Evolutionary conservation across 768 basidiomycete species (phyloP).

Genomic region (Tricholoma furcatifolium): DNA sequence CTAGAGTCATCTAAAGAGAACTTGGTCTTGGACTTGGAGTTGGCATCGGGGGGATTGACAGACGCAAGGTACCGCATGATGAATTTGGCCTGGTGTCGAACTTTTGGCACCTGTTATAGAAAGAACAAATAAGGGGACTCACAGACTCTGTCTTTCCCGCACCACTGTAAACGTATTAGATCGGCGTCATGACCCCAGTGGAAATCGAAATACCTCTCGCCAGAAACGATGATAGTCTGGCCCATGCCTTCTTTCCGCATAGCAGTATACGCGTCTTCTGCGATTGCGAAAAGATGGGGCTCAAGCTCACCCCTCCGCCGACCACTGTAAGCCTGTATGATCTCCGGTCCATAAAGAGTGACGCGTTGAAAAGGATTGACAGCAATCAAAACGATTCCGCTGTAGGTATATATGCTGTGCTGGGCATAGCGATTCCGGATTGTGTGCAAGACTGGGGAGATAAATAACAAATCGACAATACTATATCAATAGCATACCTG

Average conservation of each 20-base stretch:
- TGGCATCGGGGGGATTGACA: constrained; percentile 79
- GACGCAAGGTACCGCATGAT: constrained; percentile 99
- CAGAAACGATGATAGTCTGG: constrained; percentile 98
- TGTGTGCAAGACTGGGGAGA: constrained; percentile 79
- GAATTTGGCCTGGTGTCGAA: constrained; percentile 75
- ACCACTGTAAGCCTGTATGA: constrained; percentile 96
- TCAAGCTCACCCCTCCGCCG: constrained; percentile 92
- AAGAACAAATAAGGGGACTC: constrained; percentile 10
- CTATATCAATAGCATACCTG: constrained; percentile 52
- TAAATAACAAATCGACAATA: constrained; percentile 1
- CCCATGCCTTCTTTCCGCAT: constrained; percentile 94
- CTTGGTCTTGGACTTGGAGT: constrained; percentile 64
- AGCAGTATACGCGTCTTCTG: constrained; percentile 97
- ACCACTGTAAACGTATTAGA: constrained; percentile 58
- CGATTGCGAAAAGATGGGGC: constrained; percentile 97
- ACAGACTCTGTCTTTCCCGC: constrained; percentile 99
- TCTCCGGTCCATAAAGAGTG: constrained; percentile 94
- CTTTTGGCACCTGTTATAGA: constrained; percentile 3
- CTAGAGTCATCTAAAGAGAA: constrained; percentile 80
- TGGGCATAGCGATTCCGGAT: constrained; percentile 96
- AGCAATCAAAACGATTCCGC: constrained; percentile 97
- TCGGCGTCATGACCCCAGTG: constrained; percentile 11
- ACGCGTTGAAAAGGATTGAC: constrained; percentile 99
- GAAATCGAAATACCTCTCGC: constrained; percentile 73
- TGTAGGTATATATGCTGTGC: constrained; percentile 98